Percentiles rank a stretch among this genome's conserved stretches.
phyloP scores from a whole-genome alignment of 257 asterid genomes.

The Eustoma russellianum region DNA sequence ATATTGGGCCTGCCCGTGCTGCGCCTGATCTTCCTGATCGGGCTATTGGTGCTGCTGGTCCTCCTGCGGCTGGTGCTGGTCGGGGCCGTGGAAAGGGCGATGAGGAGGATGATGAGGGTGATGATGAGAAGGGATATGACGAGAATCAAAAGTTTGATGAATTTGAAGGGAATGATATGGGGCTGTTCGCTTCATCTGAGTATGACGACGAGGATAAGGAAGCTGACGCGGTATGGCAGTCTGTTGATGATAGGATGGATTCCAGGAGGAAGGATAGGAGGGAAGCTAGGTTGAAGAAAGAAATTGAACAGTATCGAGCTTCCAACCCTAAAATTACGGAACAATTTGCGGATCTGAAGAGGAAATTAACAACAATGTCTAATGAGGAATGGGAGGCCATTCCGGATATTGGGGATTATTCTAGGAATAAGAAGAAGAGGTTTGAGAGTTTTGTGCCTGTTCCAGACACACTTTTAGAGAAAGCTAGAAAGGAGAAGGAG shows the following conservation, averaged over 20 bases:
- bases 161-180: slow-evolving; percentile 89
- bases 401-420: slow-evolving; percentile 86
- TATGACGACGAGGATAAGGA: slow-evolving; percentile 93
- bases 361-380: slow-evolving; percentile 55
- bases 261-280: slow-evolving; percentile 81
- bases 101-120: slow-evolving; percentile 73
- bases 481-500: slow-evolving; percentile 90
- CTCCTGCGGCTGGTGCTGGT: slow-evolving; percentile 41
- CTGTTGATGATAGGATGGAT: slow-evolving; percentile 80
- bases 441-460: slow-evolving; percentile 90
- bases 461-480: slow-evolving; percentile 83
- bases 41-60: slow-evolving; percentile 38
- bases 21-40: slow-evolving; percentile 85
- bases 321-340: slow-evolving; percentile 84
- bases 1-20: slow-evolving; percentile 94
- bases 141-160: slow-evolving; percentile 90
- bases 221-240: slow-evolving; percentile 85
- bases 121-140: slow-evolving; percentile 75
- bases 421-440: slow-evolving; percentile 80
- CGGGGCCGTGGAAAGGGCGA: slow-evolving; percentile 72
- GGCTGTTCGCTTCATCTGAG: slow-evolving; percentile 85
- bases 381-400: slow-evolving; percentile 77
- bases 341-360: slow-evolving; percentile 87
- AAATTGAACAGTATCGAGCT: slow-evolving; percentile 83
- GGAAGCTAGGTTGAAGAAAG: slow-evolving; percentile 88